Evolutionary conservation across 2,329 filamentous ascomycete genomes (phyloP).

Genomic region (Gliomastix tumulicola): DNA sequence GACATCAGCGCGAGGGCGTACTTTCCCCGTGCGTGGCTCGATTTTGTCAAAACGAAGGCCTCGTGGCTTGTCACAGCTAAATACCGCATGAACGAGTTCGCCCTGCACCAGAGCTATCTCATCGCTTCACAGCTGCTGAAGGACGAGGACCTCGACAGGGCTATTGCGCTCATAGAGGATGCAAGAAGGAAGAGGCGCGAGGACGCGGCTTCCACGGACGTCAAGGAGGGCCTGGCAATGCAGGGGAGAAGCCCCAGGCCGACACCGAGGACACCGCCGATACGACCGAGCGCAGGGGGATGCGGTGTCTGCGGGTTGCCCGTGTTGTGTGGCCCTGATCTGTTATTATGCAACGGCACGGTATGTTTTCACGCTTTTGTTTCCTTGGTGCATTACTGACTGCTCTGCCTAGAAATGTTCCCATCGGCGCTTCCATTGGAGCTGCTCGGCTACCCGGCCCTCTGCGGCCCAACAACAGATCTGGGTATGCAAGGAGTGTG

Average conservation of each 20-base stretch:
- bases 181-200: slow-evolving; percentile 23
- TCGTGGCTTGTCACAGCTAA: slow-evolving; percentile 42
- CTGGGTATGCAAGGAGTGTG: too few relatives aligned
- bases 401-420: too few relatives aligned
- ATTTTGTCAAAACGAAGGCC: slow-evolving; percentile 42
- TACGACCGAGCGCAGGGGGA: neutral
- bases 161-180: slow-evolving; percentile 33
- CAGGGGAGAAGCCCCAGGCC: too few relatives aligned
- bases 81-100: slow-evolving; percentile 44
- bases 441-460: too few relatives aligned
- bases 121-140: slow-evolving; percentile 39
- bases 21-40: slow-evolving; percentile 42
- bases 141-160: slow-evolving; percentile 33
- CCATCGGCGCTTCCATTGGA: too few relatives aligned
- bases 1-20: slow-evolving; percentile 44
- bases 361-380: too few relatives aligned
- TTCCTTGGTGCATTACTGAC: too few relatives aligned
- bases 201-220: too few relatives aligned
- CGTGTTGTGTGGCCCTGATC: slow-evolving; percentile 1
- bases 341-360: too few relatives aligned
- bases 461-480: too few relatives aligned
- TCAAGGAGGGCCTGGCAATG: too few relatives aligned
- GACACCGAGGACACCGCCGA: too few relatives aligned
- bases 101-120: slow-evolving; percentile 45
- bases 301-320: slow-evolving; percentile 1